Evolutionary conservation across 1,284 basidiomycete genomes (phyloP).

Genomic region (Stereum hirsutum): DNA sequence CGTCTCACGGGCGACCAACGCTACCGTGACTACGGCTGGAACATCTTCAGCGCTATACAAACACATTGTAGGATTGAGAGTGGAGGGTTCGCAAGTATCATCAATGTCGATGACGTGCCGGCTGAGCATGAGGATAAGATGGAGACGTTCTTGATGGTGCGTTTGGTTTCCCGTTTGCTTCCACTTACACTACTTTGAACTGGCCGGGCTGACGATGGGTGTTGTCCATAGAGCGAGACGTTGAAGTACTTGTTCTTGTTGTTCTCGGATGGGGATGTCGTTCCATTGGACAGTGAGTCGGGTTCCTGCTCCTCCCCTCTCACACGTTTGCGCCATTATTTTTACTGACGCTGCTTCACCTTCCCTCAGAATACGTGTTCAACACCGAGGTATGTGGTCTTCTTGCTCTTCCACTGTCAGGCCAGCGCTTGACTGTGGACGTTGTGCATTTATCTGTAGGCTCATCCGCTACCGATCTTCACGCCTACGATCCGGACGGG

Average conservation of each 20-base stretch:
- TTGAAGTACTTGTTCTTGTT: conserved; percentile 92
- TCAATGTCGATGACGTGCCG: conserved; percentile 75
- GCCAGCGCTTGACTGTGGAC: conserved; percentile 5
- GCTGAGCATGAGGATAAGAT: conserved; percentile 77
- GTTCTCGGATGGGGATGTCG: conserved; percentile 66
- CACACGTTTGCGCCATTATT: too few relatives aligned
- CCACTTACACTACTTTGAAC: background rate
- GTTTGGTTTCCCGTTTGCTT: conserved; percentile 15
- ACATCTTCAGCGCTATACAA: conserved; percentile 86
- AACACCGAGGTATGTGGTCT: conserved; percentile 72
- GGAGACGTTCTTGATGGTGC: conserved; percentile 90
- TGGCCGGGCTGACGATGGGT: background rate
- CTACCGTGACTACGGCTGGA: conserved; percentile 85
- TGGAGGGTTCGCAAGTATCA: conserved; percentile 81
- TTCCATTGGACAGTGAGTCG: conserved; percentile 68
- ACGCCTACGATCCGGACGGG: conserved; percentile 39
- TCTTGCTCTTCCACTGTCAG: background rate
- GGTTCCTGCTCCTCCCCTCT: too few relatives aligned
- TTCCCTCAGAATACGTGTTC: conserved; percentile 71
- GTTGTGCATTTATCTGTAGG: conserved; percentile 25
- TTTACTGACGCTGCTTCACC: background rate
- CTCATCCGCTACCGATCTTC: conserved; percentile 63
- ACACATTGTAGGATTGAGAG: conserved; percentile 65
- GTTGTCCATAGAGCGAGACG: conserved; percentile 64
- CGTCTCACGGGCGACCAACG: conserved; percentile 76